phyloP scores from a whole-genome alignment of 129 eudicot genomes.

The Smallanthus sonchifolius region DNA sequence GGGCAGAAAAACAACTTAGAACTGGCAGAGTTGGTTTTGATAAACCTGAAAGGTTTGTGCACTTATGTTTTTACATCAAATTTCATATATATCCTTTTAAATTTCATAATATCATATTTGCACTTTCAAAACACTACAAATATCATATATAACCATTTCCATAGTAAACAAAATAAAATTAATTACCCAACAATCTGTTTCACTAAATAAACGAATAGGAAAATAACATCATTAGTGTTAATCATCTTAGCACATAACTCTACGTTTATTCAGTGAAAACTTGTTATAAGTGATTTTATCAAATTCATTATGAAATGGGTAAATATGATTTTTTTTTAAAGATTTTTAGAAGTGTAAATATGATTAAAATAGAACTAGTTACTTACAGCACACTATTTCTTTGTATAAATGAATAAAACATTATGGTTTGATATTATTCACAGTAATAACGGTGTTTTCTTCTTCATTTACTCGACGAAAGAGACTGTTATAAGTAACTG shows the following conservation, averaged over 20 bases:
- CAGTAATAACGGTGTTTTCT: background rate
- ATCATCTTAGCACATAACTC: background rate
- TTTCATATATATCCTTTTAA: background rate
- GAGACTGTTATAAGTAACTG: background rate
- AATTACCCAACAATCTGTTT: background rate
- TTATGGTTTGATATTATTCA: background rate
- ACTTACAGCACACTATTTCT: background rate
- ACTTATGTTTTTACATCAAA: background rate
- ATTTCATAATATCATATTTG: background rate
- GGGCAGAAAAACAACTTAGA: slow-evolving; percentile 72
- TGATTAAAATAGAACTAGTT: background rate
- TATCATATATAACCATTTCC: background rate
- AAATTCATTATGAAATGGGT: background rate
- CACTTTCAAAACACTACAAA: background rate
- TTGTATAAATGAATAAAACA: background rate
- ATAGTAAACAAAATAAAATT: background rate
- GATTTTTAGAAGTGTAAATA: background rate
- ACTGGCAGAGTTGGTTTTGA: slow-evolving; percentile 56
- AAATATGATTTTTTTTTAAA: background rate
- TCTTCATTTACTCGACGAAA: background rate
- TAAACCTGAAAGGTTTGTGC: slow-evolving; percentile 59
- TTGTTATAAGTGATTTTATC: background rate
- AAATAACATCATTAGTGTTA: background rate
- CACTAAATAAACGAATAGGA: background rate
- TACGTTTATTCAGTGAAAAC: background rate